Evolutionary conservation across 2,329 filamentous ascomycete species (phyloP).

Genomic region (Cyclaneusma minus): DNA sequence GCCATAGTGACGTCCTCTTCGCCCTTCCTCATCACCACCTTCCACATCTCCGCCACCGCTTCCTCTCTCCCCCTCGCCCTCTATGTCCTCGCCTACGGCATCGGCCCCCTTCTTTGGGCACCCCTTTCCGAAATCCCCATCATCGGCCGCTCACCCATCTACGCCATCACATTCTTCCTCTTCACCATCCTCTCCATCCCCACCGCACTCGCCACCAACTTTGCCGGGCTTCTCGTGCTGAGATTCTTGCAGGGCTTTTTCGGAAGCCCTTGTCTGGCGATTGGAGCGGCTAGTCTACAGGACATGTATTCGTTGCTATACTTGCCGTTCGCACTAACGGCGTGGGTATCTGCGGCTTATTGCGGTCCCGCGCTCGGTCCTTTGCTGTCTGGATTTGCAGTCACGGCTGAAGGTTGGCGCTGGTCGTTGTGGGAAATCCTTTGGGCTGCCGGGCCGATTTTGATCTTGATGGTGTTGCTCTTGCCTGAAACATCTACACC

Average conservation of each 20-base stretch:
- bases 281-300: constrained; percentile 33
- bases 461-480: constrained; percentile 44
- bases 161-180: constrained; percentile 50
- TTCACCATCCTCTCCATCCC: constrained; percentile 54
- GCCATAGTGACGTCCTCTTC: constrained; percentile 31
- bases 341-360: constrained; percentile 40
- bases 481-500: constrained; percentile 47
- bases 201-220: constrained; percentile 45
- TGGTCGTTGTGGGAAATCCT: constrained; percentile 50
- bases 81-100: constrained; percentile 47
- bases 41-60: constrained; percentile 33
- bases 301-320: constrained; percentile 39
- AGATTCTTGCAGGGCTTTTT: constrained; percentile 53
- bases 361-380: constrained; percentile 41
- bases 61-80: constrained; percentile 43
- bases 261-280: constrained; percentile 48
- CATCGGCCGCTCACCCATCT: constrained; percentile 52
- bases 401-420: constrained; percentile 41
- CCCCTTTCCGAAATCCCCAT: constrained; percentile 51
- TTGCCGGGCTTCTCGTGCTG: constrained; percentile 45
- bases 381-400: constrained; percentile 42
- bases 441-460: constrained; percentile 41
- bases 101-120: constrained; percentile 49
- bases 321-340: constrained; percentile 40
- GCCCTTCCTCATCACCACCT: constrained; percentile 32